Evolutionary conservation across 805 yeast genomes (phyloP), one percentile per base, ranked within the genome.

Genomic region (Candida suzukii): DNA sequence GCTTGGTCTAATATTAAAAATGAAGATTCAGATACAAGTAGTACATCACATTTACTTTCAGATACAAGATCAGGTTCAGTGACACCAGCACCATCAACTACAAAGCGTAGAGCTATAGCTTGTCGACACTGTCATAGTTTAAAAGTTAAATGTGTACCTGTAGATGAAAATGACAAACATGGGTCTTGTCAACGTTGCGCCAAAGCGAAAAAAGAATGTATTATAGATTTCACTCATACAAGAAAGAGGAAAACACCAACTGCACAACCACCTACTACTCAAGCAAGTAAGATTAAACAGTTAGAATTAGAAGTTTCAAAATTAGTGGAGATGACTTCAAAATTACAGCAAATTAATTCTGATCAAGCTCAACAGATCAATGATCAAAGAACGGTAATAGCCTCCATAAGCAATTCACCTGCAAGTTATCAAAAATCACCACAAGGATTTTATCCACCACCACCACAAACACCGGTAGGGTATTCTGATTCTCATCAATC

Each of bases 111-210:
- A 38, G 60, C 80, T 0, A 78, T 75, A 13, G 85, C 85, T 2
- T 80, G 86, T 57, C 76, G 73, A 47, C 67, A 76, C n/a, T 88
- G 97, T 56, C 95, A 91, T 52, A 58, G 84, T 0, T 69, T 87
- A 39, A 88, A 88, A 55, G 96, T 88, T 27, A 78, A 83, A 50
- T 88, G 97, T 60, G 77, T 83, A 8, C 93, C 95, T 0, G 67
- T 81, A 1, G 80, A 80, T 53, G 58, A 68, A 32, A 52, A 66
- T 25, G 74, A 80, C 43, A 79, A 80, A 10, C 58, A 68, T 2
- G 79, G 83, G 3, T 77, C 90, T 0, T 88, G 97, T 61, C 63
- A 73, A 12, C 69, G 96, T 33, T 88, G 97, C 54, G 46, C 74
- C 20, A 83, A 78, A 56, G 69, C 82, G 24, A 71, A 73, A 32